phyloP scores from a whole-genome alignment of 2,329 filamentous ascomycete species.

The Penicillium aurantiogriseum region DNA sequence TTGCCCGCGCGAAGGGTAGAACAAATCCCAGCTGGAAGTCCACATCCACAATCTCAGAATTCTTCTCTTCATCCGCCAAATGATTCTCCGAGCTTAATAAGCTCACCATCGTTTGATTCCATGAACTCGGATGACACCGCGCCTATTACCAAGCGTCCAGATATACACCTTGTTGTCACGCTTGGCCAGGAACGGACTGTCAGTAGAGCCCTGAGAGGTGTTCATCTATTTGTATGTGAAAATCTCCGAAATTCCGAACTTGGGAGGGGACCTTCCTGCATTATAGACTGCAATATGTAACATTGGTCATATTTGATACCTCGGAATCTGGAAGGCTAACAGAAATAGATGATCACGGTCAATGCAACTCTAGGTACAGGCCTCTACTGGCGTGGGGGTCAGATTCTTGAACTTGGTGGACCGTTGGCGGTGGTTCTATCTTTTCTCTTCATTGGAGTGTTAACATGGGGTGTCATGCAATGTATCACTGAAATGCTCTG shows the following conservation, averaged over 20 bases:
- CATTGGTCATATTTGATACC: background rate
- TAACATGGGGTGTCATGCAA: constrained; percentile 38
- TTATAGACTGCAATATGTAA: background rate
- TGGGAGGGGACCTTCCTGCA: background rate
- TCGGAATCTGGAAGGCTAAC: background rate
- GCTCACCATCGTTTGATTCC: background rate
- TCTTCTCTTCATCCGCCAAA: background rate
- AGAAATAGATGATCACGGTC: background rate
- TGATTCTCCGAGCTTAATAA: background rate
- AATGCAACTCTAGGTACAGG: background rate
- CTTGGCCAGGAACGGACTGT: background rate
- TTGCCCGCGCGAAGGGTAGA: background rate
- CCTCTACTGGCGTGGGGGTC: background rate
- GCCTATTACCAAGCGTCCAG: background rate
- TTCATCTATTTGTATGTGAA: background rate
- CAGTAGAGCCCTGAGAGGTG: background rate
- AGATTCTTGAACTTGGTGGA: background rate
- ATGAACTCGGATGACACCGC: background rate
- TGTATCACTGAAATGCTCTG: constrained; percentile 40
- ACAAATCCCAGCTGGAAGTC: background rate
- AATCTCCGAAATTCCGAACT: background rate
- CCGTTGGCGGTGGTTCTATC: background rate
- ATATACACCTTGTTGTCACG: background rate
- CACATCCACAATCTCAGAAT: background rate
- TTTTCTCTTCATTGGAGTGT: background rate